Evolutionary conservation across 2,329 filamentous ascomycete species (phyloP).

Genomic region (Leptodontidium sp.): DNA sequence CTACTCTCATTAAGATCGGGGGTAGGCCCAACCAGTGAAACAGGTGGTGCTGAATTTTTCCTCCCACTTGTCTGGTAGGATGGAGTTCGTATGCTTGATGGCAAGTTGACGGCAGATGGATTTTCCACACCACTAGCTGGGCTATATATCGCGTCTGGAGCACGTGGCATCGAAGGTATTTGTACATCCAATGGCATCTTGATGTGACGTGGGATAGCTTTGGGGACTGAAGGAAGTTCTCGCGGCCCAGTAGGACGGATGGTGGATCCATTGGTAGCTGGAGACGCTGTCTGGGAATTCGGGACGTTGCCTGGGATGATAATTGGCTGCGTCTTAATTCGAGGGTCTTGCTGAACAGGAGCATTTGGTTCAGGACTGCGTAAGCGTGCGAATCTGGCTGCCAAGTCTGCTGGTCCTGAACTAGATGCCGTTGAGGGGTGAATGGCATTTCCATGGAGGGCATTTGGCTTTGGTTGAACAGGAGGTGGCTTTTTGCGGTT

Average conservation of each 20-base stretch:
- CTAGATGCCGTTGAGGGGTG: slow-evolving; percentile 48
- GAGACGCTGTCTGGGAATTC: slow-evolving; percentile 17
- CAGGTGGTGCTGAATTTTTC: slow-evolving; percentile 39
- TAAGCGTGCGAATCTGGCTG: slow-evolving; percentile 65
- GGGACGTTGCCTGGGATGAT: slow-evolving; percentile 46
- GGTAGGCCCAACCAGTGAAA: slow-evolving; percentile 39
- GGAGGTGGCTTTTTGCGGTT: slow-evolving; percentile 47
- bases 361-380: slow-evolving; percentile 50
- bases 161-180: slow-evolving; percentile 45
- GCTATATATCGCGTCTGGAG: slow-evolving; percentile 49
- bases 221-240: slow-evolving; percentile 44
- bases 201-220: slow-evolving; percentile 29
- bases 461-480: slow-evolving; percentile 73
- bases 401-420: slow-evolving; percentile 56
- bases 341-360: slow-evolving; percentile 57
- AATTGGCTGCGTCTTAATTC: slow-evolving; percentile 60
- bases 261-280: slow-evolving; percentile 20
- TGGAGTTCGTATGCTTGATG: slow-evolving; percentile 41
- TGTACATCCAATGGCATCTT: slow-evolving; percentile 39
- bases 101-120: slow-evolving; percentile 37
- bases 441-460: slow-evolving; percentile 68
- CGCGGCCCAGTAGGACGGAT: slow-evolving; percentile 39
- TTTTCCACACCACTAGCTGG: slow-evolving; percentile 44
- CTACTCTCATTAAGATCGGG: slow-evolving; percentile 34
- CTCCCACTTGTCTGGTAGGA: slow-evolving; percentile 37